These are phyloP conservation scores for Aspergillus arachidicola DNA, from an alignment of 2,329 filamentous ascomycete species.

Conservation along the genomic window DNA sequence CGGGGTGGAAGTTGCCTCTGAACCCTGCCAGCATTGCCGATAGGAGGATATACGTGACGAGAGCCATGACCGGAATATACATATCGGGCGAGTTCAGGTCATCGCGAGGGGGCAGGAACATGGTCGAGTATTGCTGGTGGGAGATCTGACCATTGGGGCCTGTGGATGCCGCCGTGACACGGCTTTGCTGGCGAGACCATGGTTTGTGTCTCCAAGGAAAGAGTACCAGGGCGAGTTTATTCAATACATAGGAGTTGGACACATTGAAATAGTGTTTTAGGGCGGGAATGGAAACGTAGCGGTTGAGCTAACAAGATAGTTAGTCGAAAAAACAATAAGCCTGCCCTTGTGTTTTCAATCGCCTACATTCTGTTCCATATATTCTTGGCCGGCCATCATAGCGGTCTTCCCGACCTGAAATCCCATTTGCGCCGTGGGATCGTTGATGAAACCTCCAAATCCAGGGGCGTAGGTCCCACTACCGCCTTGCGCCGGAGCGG, in stretches of 20 bases:
- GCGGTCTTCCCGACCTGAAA: conserved; percentile 92
- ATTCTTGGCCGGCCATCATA: conserved; percentile 88
- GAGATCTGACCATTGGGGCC: conserved; percentile 64
- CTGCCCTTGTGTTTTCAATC: background rate
- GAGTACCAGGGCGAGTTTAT: conserved; percentile 88
- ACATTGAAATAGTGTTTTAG: conserved; percentile 99
- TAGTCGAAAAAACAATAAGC: background rate
- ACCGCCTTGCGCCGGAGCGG: conserved; percentile 45
- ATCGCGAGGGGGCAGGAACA: conserved; percentile 86
- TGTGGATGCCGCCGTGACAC: conserved; percentile 44
- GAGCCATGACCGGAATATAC: conserved; percentile 98
- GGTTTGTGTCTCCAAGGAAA: conserved; percentile 98
- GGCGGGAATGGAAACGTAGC: conserved; percentile 87
- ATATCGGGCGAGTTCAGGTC: conserved; percentile 98
- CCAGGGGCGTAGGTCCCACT: conserved; percentile 54
- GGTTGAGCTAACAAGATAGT: conserved; percentile 59
- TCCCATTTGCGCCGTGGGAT: conserved; percentile 91
- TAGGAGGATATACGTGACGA: conserved; percentile 95
- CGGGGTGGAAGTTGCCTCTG: conserved; percentile 88
- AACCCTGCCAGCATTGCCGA: conserved; percentile 89
- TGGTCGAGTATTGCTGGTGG: conserved; percentile 54
- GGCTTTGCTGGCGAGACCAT: conserved; percentile 86
- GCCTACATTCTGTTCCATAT: conserved; percentile 90
- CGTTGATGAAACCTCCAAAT: conserved; percentile 93
- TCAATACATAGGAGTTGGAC: conserved; percentile 93